Base-by-base conservation (phyloP, 495 filamentous ascomycete genomes). In the Aspergillus diversus region DNA sequence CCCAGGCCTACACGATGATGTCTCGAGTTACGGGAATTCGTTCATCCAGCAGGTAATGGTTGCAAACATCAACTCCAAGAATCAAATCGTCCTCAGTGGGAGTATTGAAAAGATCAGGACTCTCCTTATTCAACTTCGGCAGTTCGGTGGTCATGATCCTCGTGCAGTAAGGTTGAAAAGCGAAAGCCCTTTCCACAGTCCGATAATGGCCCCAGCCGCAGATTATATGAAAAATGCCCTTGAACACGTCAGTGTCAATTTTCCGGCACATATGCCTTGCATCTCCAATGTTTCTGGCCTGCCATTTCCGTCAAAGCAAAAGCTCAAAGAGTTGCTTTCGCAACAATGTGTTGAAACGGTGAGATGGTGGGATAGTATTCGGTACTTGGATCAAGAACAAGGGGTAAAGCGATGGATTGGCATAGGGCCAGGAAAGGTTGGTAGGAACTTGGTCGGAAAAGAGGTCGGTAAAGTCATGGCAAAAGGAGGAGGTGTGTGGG, bases 371-470 rank as follows among this genome's bases (percentile, higher is more conserved):
- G 92, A 95, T 52, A 93, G 90, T 64, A 90, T 98, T 51, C 87
- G 87, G 64, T 97, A 93, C 68, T 77, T 99, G 48, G 92, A 98
- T 71, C 88, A 95, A 66, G 90, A 95, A 61, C 80, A 87, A 68
- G 90, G 89, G 59, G 91, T 98, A 7, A 81, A 86, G 66, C 81
- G 92, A 49, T 98, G 94, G 93, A 83, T 99, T 52, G 95, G 94
- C 16, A 91, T 99, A 65, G 95, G 95, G 3, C 95, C 95, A 0
- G 95, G 94, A 2, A 97, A 97, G 69, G 93, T 99, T 5, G 95
- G 93, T 3, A 83, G 92, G 57, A 97, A 97, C 72, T 75, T 99
- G 27, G 95, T 99, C 6, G 93, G 93, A 0, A 97, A 97, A 74
- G 95, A 97, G 73, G 93, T 99, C 5, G 93, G 92, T 2, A 88